Conservation (phyloP, 805 yeast genomes). For the Barnettozyma sucrosica region DNA sequence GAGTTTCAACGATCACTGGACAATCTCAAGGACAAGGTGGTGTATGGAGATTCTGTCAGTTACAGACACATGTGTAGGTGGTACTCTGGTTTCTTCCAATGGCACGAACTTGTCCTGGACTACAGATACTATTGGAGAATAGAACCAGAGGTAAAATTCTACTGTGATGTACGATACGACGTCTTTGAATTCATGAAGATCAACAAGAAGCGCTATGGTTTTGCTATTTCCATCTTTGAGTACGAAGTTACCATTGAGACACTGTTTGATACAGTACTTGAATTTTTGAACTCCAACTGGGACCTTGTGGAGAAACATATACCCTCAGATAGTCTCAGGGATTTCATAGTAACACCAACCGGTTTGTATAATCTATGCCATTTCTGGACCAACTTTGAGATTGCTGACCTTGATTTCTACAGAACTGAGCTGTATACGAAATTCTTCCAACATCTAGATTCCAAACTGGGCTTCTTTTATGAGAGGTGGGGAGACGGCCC, state of each 20-base stretch:
- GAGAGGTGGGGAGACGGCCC: conserved; percentile 95
- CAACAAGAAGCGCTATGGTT: conserved; percentile 63
- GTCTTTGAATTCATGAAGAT: conserved; percentile 55
- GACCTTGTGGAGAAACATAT: conserved; percentile 25
- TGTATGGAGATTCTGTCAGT: conserved; percentile 69
- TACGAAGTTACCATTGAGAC: conserved; percentile 37
- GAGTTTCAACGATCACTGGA: conserved; percentile 61
- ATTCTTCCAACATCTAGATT: conserved; percentile 67
- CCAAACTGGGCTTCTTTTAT: conserved; percentile 79
- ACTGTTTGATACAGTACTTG: conserved; percentile 42
- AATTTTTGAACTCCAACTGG: conserved; percentile 9
- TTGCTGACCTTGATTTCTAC: conserved; percentile 74
- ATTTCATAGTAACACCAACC: conserved; percentile 67
- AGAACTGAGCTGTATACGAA: conserved; percentile 61
- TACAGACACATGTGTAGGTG: conserved; percentile 90
- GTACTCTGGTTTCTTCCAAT: conserved; percentile 79
- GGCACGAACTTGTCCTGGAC: conserved; percentile 56
- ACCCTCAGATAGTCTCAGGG: conserved; percentile 56
- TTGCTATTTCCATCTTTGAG: conserved; percentile 72
- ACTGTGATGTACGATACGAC: conserved; percentile 58
- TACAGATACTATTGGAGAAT: conserved; percentile 93
- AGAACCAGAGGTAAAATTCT: conserved; percentile 72
- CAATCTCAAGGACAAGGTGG: conserved; percentile 46
- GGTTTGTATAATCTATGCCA: conserved; percentile 77
- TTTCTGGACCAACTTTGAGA: conserved; percentile 89